Evolutionary conservation across 1,284 basidiomycete genomes (phyloP), one percentile per base, ranked within the genome.

Genomic region (Singerocomus inundabilis): DNA sequence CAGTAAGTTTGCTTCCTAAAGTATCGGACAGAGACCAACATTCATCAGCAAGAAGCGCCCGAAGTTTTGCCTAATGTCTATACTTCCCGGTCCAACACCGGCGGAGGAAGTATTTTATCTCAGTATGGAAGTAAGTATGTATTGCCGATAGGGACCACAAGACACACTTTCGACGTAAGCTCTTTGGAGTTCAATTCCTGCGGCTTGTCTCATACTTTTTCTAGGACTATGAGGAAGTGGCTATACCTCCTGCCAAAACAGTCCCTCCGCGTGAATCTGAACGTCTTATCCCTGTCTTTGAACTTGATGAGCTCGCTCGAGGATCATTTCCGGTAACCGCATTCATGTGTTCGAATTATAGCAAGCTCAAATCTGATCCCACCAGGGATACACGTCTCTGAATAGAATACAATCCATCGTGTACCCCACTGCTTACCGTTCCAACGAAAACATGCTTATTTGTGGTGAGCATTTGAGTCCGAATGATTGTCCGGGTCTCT

Each of bases 391-490:
- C 66, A 74, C 79, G 40, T 79, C 85, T 16, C 77, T 99, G 55
- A 99, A 99, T 66, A 81, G 97, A 55, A 89, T 99, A 54, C 97
- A 99, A 67, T 96, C 92, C 7, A 93, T 97, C 49, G 88, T 99
- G 12, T 98, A 90, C 70, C 89, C 91, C 0, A 91, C 92, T 3
- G 97, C 95, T 2, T 98, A 98, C 71, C 77, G 82, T 21, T 90
- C 93, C 1, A 98, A 98, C 59, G 97, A 98, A 70, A 99, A 99
- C 64, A 83, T 99, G 76, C 83, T 99, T 33, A 80, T 99, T 46
- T 99, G 96, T 61, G 92, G 92, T 92, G 62, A 60, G 83, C 71
- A n/a, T 24, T 50, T 16, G 42, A n/a, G 49, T 43, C 42, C 13
- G 41, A 28, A 30, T 33, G 36, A 51, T 38, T 36, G 34, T 7